These are phyloP conservation scores for Scheffersomyces parashehatae DNA, from an alignment of 1,139 yeast genomes.

Conservation along the genomic window DNA sequence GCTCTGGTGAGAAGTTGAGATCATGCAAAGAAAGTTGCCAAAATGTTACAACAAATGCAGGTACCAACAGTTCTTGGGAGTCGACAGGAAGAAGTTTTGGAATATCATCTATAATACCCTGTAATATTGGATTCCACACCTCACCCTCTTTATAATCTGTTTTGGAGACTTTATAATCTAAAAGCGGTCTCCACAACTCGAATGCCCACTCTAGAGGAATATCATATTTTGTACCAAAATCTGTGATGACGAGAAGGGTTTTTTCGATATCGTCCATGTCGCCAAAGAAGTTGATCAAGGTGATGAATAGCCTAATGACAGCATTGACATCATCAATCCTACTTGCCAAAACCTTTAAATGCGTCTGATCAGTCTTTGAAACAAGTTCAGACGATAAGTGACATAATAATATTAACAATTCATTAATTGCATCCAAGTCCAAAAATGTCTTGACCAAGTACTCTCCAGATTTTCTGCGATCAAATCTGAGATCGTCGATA, in stretches of 20 bases:
- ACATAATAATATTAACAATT: slow-evolving; percentile 64
- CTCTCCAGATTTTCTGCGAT: slow-evolving; percentile 49
- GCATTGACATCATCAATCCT: slow-evolving; percentile 71
- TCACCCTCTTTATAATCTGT: slow-evolving; percentile 6
- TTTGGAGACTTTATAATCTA: slow-evolving; percentile 15
- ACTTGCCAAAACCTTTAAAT: slow-evolving; percentile 71
- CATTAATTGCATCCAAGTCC: slow-evolving; percentile 52
- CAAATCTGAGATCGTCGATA: slow-evolving; percentile 61
- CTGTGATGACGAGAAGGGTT: slow-evolving; percentile 45
- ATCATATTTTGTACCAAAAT: slow-evolving; percentile 48
- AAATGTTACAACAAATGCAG: slow-evolving; percentile 56
- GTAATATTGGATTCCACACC: slow-evolving; percentile 19
- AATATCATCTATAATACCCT: slow-evolving; percentile 16
- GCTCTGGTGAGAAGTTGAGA: slow-evolving; percentile 52
- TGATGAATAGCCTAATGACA: slow-evolving; percentile 64
- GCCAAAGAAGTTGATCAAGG: slow-evolving; percentile 57
- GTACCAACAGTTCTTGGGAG: slow-evolving; percentile 1
- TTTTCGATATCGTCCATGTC: slow-evolving; percentile 33
- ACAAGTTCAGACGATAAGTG: slow-evolving; percentile 45
- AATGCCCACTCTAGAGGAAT: slow-evolving; percentile 72
- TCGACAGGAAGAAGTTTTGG: slow-evolving; percentile 8
- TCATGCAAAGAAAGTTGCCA: slow-evolving; percentile 83
- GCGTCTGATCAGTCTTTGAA: slow-evolving; percentile 37
- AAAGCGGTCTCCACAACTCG: slow-evolving; percentile 69
- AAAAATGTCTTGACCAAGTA: slow-evolving; percentile 52